Base-by-base conservation (phyloP, 192 early-diverging fungal genomes). In the Coemansia sp. region DNA sequence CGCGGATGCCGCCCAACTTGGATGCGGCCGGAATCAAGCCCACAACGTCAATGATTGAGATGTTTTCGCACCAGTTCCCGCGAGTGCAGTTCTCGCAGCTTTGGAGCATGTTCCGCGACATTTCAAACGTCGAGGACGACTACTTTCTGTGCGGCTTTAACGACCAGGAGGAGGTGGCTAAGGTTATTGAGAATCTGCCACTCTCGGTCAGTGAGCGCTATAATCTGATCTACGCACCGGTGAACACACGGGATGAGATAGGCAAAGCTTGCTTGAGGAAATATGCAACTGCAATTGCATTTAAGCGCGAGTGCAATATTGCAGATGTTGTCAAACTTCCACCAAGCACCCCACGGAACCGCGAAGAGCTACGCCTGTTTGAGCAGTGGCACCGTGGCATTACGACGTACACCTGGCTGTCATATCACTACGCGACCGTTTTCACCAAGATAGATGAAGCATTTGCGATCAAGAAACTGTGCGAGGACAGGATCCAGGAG, bases 351-450 rank as follows among this genome's bases (percentile, higher is more conserved):
- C 69, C 83, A 22, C 56, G 2, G 6, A 48, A 35, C 7, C 53
- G 65, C 10, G 75, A 84, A 18, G 58, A 50, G 16, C 72, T 88
- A 19, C 31, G 60, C 11, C 47, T 62, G 0, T 61, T 96, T 2
- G 96, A 98, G 73, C 70, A 60, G n/a, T 58, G 65, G 49, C 96
- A 98, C 69, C 83, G 87, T 43, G 58, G 77, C 1, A 86, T 95
- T 23, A 90, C 91, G 62, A 50, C 93, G 21, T 98, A 95, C 59
- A 79, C 94, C 56, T 98, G 96, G 96, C 73, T 98, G 59, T 71
- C 82, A 78, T 87, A 33, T 56, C 58, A 70, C 57, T 92, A 86
- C 62, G 71, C 88, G 4, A 75, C 84, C 18, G 64, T 62, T 1
- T 91, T 89, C 51, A 66, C 69, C 6, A 66, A 81, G n/a, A 27